Evolutionary conservation across 768 basidiomycete genomes (phyloP), one percentile per base, ranked within the genome.

Genomic region (Pulveroboletus ravenelii): DNA sequence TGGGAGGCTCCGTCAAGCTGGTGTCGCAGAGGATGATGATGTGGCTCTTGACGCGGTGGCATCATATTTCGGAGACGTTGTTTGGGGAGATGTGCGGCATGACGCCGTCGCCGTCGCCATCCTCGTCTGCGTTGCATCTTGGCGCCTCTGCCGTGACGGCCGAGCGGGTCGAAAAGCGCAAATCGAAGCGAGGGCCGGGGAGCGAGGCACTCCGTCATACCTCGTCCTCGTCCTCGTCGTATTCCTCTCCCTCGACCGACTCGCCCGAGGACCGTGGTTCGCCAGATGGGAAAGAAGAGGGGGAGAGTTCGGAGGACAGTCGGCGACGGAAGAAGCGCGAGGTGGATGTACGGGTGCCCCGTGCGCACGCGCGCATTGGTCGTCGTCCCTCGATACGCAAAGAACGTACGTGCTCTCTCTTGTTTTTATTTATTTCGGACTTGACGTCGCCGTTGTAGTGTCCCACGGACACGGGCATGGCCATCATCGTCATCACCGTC

Each of bases 11-110:
- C 3, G 45, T 43, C 54, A 67, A 57, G 43, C 27, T 42, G 25
- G 50, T 57, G 7, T 64, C 58, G 15, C 62, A 66, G 50, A 54
- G 56, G 34, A 66, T 65, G 58, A 62, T 70, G 62, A 55, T 62
- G 43, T 72, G 71, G 71, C 17, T 69, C 17, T 56, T 67, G 53
- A 52, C 55, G 12, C 52, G 66, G 32, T 67, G 66, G 66, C 53
- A 47, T 13, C 49, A 47, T 23, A 58, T 68, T 20, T 69, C 59
- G 20, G 63, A 67, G 10, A 48, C 32, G 3, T 38, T 69, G 42
- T 57, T 66, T 39, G 50, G 45, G 8, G 64, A 68, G 8, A 54
- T 10, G 25, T 66, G 66, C 45, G 66, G 66, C 20, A 51, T 59
- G 50, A 50, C 59, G 0, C 56, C 53, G 13, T 52, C 63, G 15